Base-by-base conservation (phyloP, 768 basidiomycete genomes). In the Rhodotorula kratochvilovae region DNA sequence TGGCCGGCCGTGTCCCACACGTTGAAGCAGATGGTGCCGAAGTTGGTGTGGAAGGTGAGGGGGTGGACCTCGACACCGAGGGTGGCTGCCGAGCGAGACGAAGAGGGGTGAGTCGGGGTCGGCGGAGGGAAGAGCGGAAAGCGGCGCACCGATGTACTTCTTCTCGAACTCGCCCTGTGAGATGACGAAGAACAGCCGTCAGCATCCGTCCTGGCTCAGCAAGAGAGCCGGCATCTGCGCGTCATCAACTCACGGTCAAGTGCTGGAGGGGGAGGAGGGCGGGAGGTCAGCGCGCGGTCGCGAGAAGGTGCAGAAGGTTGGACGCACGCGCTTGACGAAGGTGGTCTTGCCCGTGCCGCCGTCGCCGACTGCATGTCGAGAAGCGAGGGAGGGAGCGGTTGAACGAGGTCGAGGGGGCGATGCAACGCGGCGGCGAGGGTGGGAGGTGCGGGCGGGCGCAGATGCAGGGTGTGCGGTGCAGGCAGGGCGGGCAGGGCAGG, bases 1-100 rank as follows among this genome's bases (percentile, higher is more conserved):
- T 99, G 96, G 55, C 96, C 96, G 65, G 96, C 96, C 43, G 96
- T 99, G 82, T 99, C 96, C 96, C 96, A 99, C 64, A 97, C 95
- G 81, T 98, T 98, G 87, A 99, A 99, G 84, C 90, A 90, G 84
- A 99, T 92, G 51, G 89, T 95, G 78, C 96, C 96, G 79, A 90
- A 98, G 87, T 98, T 98, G 85, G 96, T 99, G 77, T 90, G 84
- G 87, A 99, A 99, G 56, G 71, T 75, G 67, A 99, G 85, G 72
- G 96, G 96, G 84, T 98, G 96, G 58, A 99, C 96, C 82, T 99
- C 96, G 78, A 98, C 96, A 86, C 96, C 96, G 71, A 99, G 90
- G 68, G 96, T 99, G 80, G 96, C 96, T 98, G 82, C 48, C 66
- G 36, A 61, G 31, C 29, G 36, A 51, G 68, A 43, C 58, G 31